Conservation (phyloP, 495 filamentous ascomycete species). For the Aspergillus kassunensis region DNA sequence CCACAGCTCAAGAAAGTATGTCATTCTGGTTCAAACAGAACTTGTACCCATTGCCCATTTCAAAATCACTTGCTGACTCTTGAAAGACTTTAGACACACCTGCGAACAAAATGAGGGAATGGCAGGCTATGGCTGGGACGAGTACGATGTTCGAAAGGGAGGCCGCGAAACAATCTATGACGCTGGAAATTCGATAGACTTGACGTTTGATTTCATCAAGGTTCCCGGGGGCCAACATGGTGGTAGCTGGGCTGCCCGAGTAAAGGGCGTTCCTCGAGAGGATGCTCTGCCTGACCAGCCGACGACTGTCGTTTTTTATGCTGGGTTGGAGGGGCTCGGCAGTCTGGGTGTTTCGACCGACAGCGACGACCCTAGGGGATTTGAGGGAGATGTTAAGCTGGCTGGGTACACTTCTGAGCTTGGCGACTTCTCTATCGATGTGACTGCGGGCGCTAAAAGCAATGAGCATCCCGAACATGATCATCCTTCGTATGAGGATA, state of each 20-base stretch:
- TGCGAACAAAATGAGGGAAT: conserved; percentile 95
- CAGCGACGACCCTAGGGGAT: conserved; percentile 51
- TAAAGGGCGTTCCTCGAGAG: conserved; percentile 75
- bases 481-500: conserved; percentile 64
- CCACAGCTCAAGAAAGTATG: conserved; percentile 74
- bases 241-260: conserved; percentile 84
- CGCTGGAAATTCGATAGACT: conserved; percentile 77
- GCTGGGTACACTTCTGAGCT: conserved; percentile 68
- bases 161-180: conserved; percentile 89
- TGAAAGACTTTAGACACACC: conserved; percentile 79
- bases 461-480: conserved; percentile 58
- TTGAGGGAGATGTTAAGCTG: conserved; percentile 69
- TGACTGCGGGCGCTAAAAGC: conserved; percentile 63
- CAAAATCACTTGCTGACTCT: neutral
- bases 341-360: conserved; percentile 55
- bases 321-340: conserved; percentile 73
- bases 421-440: conserved; percentile 78
- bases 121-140: conserved; percentile 95
- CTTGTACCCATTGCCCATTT: neutral
- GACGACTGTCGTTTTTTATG: conserved; percentile 76
- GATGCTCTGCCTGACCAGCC: conserved; percentile 62
- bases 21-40: conserved; percentile 15
- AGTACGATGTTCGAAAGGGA: conserved; percentile 84
- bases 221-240: conserved; percentile 83
- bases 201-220: conserved; percentile 92